These are phyloP conservation scores for Rhododendron kiyosumense DNA, from an alignment of 148 eudicot genomes.

Conservation along the genomic window DNA sequence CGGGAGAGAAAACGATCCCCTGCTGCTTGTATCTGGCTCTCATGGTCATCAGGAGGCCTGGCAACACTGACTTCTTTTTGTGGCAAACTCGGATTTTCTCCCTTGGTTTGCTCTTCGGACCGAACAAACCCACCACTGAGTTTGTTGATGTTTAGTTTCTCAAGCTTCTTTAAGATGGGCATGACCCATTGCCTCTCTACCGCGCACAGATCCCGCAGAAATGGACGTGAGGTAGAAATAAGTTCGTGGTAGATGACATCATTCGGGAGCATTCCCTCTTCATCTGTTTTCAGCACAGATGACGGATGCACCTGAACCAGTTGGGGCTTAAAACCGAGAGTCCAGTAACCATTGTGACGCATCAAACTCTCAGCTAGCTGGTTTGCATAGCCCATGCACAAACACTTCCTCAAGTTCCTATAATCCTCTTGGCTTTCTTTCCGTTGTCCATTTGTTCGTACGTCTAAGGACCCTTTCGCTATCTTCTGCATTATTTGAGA, in stretches of 20 bases:
- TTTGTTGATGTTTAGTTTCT: slow-evolving; percentile 53
- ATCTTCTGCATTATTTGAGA: slow-evolving; percentile 88
- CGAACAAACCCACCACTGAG: slow-evolving; percentile 69
- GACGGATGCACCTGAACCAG: slow-evolving; percentile 96
- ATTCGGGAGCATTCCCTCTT: slow-evolving; percentile 90
- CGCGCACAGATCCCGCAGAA: slow-evolving; percentile 73
- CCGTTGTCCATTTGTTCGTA: slow-evolving; percentile 43
- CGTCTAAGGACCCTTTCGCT: slow-evolving; percentile 72
- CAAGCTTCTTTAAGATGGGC: slow-evolving; percentile 68
- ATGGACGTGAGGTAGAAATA: slow-evolving; percentile 77
- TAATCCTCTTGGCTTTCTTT: slow-evolving; percentile 52
- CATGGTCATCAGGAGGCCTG: slow-evolving; percentile 42
- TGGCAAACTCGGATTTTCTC: slow-evolving; percentile 18
- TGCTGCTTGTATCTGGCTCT: slow-evolving; percentile 71
- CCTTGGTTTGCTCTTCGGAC: slow-evolving; percentile 25
- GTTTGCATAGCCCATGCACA: slow-evolving; percentile 79
- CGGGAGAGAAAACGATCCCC: slow-evolving; percentile 90
- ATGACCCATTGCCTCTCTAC: slow-evolving; percentile 78
- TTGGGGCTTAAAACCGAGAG: slow-evolving; percentile 83
- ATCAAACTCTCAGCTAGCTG: slow-evolving; percentile 93
- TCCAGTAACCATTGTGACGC: slow-evolving; percentile 86
- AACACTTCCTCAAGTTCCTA: slow-evolving; percentile 73
- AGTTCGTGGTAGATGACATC: slow-evolving; percentile 88
- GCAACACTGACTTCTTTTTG: slow-evolving; percentile 27
- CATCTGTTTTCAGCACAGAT: slow-evolving; percentile 78